Conservation (phyloP, 2,329 filamentous ascomycete species). For the Aspergillus sp. region DNA sequence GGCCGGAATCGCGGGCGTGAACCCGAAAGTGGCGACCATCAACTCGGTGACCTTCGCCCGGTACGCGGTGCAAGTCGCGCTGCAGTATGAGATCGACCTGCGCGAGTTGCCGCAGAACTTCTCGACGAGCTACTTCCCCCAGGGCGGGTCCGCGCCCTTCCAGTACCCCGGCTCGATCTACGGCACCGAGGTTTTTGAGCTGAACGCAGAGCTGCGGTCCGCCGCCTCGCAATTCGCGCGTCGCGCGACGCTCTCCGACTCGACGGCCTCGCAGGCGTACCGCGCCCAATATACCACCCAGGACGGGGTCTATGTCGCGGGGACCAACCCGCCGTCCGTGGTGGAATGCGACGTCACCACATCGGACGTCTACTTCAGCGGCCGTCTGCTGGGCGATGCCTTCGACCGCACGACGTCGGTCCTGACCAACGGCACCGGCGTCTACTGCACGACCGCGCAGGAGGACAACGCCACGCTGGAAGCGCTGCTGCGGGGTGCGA, state of each 20-base stretch:
- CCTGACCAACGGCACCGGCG: constrained; percentile 59
- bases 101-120: constrained; percentile 59
- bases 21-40: constrained; percentile 58
- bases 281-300: constrained; percentile 44
- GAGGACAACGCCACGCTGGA: constrained; percentile 65
- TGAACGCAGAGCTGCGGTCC: constrained; percentile 52
- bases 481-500: constrained; percentile 53
- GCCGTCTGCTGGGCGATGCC: constrained; percentile 50
- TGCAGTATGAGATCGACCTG: constrained; percentile 68
- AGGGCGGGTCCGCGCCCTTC: constrained; percentile 48
- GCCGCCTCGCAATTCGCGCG: constrained; percentile 45
- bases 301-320: constrained; percentile 32
- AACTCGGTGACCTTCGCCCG: constrained; percentile 59
- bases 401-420: constrained; percentile 58
- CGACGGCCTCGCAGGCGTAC: constrained; percentile 43
- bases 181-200: constrained; percentile 62
- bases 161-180: constrained; percentile 54
- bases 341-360: constrained; percentile 61
- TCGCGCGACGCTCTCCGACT: constrained; percentile 47
- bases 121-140: constrained; percentile 60
- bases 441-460: constrained; percentile 64
- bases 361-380: constrained; percentile 64
- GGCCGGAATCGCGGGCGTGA: constrained; percentile 66
- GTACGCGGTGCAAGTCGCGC: constrained; percentile 63
- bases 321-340: constrained; percentile 45